Conservation (phyloP, 1,284 basidiomycete species). For the Mycosarcoma mackinlayi region DNA sequence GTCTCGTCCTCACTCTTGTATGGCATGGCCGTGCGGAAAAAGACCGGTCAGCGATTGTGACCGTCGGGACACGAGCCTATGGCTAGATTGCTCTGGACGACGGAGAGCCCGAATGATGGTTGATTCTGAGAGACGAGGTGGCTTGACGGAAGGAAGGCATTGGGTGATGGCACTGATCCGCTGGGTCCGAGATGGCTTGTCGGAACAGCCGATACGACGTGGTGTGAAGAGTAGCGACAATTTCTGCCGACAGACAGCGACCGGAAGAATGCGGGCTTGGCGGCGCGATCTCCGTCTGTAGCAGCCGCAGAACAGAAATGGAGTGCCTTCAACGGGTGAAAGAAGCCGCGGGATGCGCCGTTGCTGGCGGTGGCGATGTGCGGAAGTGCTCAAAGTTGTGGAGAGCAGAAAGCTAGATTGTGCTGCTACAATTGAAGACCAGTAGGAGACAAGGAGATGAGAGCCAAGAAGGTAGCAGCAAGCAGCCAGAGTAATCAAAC, state of each 20-base stretch:
- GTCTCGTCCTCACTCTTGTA: slow-evolving; percentile 49
- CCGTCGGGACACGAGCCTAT: background rate
- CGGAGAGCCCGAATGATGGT: background rate
- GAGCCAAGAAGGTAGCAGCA: background rate
- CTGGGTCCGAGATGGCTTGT: background rate
- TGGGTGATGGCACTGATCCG: background rate
- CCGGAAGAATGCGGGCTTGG: too few relatives aligned
- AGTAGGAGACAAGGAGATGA: background rate
- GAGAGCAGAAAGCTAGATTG: too few relatives aligned
- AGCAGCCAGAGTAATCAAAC: background rate
- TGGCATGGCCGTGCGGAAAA: slow-evolving; percentile 13
- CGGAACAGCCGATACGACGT: slow-evolving; percentile 2
- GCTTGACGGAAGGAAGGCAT: too few relatives aligned
- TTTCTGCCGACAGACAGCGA: too few relatives aligned
- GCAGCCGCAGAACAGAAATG: too few relatives aligned
- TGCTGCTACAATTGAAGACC: too few relatives aligned
- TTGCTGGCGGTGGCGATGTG: too few relatives aligned
- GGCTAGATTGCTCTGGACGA: background rate
- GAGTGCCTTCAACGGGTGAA: too few relatives aligned
- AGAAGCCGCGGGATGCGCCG: too few relatives aligned
- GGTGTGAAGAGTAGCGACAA: too few relatives aligned
- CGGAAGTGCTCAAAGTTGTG: too few relatives aligned
- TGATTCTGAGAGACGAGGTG: background rate
- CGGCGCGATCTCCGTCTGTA: too few relatives aligned
- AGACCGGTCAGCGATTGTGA: background rate